Evolutionary conservation across 805 yeast genomes (phyloP).

Genomic region (Debaryomyces maramus): DNA sequence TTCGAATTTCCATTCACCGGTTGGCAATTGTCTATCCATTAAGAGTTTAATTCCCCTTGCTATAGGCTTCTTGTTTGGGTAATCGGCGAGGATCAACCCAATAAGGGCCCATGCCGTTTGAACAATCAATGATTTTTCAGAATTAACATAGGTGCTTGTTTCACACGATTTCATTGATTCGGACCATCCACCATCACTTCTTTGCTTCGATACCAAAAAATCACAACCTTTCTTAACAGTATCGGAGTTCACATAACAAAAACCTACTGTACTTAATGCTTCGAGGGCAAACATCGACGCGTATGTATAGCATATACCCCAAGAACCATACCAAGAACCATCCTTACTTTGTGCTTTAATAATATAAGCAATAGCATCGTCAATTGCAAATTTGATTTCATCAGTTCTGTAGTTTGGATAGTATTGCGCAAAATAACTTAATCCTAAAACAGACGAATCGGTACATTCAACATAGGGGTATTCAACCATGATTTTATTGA

Average conservation of each 20-base stretch:
- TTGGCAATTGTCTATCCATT: slow-evolving; percentile 60
- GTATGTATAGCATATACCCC: slow-evolving; percentile 97
- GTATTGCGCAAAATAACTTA: slow-evolving; percentile 70
- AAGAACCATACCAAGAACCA: slow-evolving; percentile 97
- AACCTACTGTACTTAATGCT: slow-evolving; percentile 74
- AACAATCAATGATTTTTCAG: slow-evolving; percentile 65
- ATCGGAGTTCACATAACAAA: slow-evolving; percentile 58
- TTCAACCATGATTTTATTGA: slow-evolving; percentile 97
- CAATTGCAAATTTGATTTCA: slow-evolving; percentile 69
- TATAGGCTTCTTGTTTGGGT: slow-evolving; percentile 68
- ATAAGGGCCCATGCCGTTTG: slow-evolving; percentile 94
- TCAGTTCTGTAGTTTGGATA: slow-evolving; percentile 61
- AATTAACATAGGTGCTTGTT: slow-evolving; percentile 69
- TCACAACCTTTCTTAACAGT: slow-evolving; percentile 79
- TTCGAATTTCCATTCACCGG: slow-evolving; percentile 87
- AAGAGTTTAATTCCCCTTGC: slow-evolving; percentile 62
- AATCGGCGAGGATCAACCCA: slow-evolving; percentile 75
- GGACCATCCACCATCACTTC: slow-evolving; percentile 95
- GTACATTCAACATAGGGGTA: slow-evolving; percentile 98
- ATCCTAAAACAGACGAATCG: slow-evolving; percentile 88
- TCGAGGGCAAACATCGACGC: slow-evolving; percentile 98
- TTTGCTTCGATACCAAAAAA: slow-evolving; percentile 72
- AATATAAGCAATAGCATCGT: slow-evolving; percentile 72
- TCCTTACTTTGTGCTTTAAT: slow-evolving; percentile 65
- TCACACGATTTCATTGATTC: slow-evolving; percentile 92